These are phyloP conservation scores for Oleoguttula mirabilis DNA, from an alignment of 495 filamentous ascomycete genomes.

Conservation along the genomic window DNA sequence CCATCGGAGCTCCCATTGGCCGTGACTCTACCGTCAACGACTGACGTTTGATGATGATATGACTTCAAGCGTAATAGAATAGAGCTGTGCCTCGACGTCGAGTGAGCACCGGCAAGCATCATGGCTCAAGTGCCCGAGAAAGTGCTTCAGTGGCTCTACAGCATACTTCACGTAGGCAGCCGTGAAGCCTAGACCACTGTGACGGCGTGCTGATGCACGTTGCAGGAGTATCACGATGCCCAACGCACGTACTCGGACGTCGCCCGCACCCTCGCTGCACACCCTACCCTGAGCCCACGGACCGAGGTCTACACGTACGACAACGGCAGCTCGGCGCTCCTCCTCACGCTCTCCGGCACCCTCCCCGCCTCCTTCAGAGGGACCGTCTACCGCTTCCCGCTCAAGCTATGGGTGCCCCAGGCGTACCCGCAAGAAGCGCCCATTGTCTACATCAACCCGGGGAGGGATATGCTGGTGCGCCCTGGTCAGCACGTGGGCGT, in stretches of 20 bases:
- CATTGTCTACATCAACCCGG: constrained; percentile 76
- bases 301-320: constrained; percentile 97
- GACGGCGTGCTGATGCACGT: constrained; percentile 1
- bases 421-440: constrained; percentile 78
- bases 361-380: constrained; percentile 82
- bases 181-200: constrained; percentile 7
- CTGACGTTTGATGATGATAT: no score
- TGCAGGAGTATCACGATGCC: constrained; percentile 81
- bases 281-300: constrained; percentile 73
- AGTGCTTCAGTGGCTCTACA: constrained; percentile 90
- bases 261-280: constrained; percentile 65
- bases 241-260: constrained; percentile 89
- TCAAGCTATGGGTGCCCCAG: constrained; percentile 92
- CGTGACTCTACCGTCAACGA: no score
- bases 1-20: no score
- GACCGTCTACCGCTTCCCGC: constrained; percentile 77
- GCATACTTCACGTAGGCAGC: constrained; percentile 62
- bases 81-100: no score
- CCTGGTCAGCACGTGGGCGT: constrained; percentile 89
- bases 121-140: constrained; percentile 77
- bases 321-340: constrained; percentile 72
- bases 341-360: constrained; percentile 76
- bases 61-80: no score
- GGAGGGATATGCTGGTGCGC: constrained; percentile 75
- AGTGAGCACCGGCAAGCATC: no score